Evolutionary conservation across 2,329 filamentous ascomycete species (phyloP), one percentile per base, ranked within the genome.

Genomic region (Aureobasidium lini): DNA sequence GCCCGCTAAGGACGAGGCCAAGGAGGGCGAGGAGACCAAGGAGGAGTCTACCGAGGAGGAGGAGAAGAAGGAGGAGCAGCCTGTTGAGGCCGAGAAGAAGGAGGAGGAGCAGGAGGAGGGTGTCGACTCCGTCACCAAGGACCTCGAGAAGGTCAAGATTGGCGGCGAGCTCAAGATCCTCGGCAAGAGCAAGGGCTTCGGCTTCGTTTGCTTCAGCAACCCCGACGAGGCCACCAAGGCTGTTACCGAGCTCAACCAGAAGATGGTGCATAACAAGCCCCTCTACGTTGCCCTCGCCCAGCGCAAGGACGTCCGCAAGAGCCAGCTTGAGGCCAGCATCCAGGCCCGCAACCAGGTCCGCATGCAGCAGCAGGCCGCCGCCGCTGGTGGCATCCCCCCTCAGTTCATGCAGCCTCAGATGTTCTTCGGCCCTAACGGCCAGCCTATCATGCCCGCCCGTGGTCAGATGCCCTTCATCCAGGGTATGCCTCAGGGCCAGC

Each of bases 141-240:
- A 82, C 67, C 74, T 83, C 61, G 72, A 76, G 65, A 76, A 78
- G 68, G 74, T 79, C 69, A 79, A 76, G 66, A 78, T 80, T 66
- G 82, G 82, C 73, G 73, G 79, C 59, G 78, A 83, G 70, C 84
- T 84, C 78, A 84, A 82, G 75, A 73, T 79, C 56, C 83, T 95
- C 62, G 94, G 94, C 75, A 97, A 97, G 89, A 96, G 91, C 87
- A 99, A 97, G 84, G 94, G 94, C 75, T 99, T 99, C 75, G 94
- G 94, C 70, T 99, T 99, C 76, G 94, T 99, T 72, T 99, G 94
- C 88, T 99, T 99, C 82, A 94, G 89, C 84, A 97, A 95, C 83
- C 92, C 94, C 62, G 94, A 99, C 70, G 94, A 99, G 76, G 94
- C 94, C 66, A 96, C 93, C 79, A 97, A 97, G 85, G 94, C 94